A percentile compares a stretch with the other conserved stretches of the same genome.
phyloP scores from a whole-genome alignment of 2,329 filamentous ascomycete species.

The Aspergillus vadensis region DNA sequence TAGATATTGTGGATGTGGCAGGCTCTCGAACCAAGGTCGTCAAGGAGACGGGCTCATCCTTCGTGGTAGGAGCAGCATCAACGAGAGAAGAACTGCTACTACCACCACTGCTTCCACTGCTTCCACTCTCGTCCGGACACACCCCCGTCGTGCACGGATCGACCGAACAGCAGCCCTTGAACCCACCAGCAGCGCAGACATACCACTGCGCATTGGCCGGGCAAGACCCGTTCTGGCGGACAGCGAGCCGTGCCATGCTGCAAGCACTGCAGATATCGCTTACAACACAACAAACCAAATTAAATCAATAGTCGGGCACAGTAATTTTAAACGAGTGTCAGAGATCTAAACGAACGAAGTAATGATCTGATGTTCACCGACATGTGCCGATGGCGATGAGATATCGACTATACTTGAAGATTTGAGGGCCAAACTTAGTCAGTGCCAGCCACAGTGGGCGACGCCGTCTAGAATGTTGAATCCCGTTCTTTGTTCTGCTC shows the following conservation, averaged over 20 bases:
- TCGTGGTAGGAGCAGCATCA: neutral
- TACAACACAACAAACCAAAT: neutral
- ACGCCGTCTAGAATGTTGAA: too few species aligned
- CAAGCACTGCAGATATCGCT: neutral
- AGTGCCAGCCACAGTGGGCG: too few species aligned
- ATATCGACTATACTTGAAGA: too few species aligned
- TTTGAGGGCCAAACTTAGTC: too few species aligned
- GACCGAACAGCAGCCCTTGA: slow-evolving; percentile 36
- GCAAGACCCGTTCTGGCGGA: slow-evolving; percentile 20
- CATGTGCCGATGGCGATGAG: too few species aligned
- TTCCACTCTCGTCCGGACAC: slow-evolving; percentile 29
- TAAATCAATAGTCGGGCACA: neutral
- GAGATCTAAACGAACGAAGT: too few species aligned
- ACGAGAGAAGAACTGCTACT: neutral
- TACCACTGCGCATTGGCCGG: slow-evolving; percentile 28
- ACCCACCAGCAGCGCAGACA: slow-evolving; percentile 28
- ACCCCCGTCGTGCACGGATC: slow-evolving; percentile 34
- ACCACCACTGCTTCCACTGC: neutral
- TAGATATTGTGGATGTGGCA: neutral
- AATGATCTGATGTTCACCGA: too few species aligned
- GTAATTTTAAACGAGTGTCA: neutral
- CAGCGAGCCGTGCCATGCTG: slow-evolving; percentile 14
- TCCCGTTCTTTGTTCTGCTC: too few species aligned
- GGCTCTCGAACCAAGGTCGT: neutral
- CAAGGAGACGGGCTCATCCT: neutral